Conservation (phyloP, 2,329 filamentous ascomycete species). For the Cladophialophora immunda region DNA sequence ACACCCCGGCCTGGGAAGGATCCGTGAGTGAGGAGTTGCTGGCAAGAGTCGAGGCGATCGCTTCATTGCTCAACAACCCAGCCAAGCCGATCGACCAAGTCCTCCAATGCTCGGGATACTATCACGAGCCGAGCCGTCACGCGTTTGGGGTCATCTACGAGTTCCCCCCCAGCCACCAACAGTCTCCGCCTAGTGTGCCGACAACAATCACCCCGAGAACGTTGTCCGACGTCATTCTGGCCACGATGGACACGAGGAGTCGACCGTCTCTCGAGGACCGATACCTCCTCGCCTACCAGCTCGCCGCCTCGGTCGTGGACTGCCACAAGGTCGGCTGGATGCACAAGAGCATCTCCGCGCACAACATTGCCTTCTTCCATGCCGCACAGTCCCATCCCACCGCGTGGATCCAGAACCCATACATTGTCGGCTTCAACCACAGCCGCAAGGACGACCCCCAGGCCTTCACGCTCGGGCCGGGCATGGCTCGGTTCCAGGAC, state of each 20-base stretch:
- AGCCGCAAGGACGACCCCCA: neutral
- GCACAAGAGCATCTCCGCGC: conserved; percentile 4
- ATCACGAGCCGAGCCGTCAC: too few relatives aligned
- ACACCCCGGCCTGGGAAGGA: neutral
- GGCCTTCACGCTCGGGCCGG: neutral
- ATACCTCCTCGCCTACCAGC: neutral
- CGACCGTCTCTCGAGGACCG: neutral
- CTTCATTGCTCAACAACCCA: too few relatives aligned
- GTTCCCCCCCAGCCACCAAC: too few relatives aligned
- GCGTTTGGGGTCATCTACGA: too few relatives aligned
- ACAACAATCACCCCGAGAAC: too few relatives aligned
- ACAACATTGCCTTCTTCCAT: neutral
- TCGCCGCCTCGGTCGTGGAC: neutral
- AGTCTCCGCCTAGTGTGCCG: too few relatives aligned
- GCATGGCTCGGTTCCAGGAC: conserved; percentile 8
- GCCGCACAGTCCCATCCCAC: neutral
- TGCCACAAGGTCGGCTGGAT: conserved; percentile 2
- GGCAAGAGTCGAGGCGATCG: too few relatives aligned
- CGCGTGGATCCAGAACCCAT: neutral
- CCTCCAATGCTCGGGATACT: conserved; percentile 1
- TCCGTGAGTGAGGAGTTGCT: neutral
- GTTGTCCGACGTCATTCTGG: neutral
- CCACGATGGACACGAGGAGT: neutral
- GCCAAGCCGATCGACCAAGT: neutral
- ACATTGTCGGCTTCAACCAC: conserved; percentile 8